Base-by-base conservation (phyloP, 345 rosid genomes). In the Lumnitzera racemosa region DNA sequence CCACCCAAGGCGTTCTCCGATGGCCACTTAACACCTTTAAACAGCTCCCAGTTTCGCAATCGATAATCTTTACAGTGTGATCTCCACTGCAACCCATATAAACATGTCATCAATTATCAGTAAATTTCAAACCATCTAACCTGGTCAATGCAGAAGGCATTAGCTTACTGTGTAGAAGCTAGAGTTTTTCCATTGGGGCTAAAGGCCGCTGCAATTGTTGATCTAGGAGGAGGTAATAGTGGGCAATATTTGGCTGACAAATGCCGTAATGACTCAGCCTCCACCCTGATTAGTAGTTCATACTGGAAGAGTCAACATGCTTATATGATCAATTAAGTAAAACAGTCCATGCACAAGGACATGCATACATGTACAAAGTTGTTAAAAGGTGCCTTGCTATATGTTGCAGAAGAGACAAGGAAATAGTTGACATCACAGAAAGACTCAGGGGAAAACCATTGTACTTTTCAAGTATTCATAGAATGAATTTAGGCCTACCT, bases 1-100 rank as follows among this genome's bases (percentile, higher is more conserved):
- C 98, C 91, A 92, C 98, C 98, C 98, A 92, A 3, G 98, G 98
- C 43, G 98, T 92, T 73, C 97, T 81, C 69, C 94, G 81, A 76
- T 92, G 98, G 73, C 98, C 98, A 29, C 70, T 83, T 77, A 92
- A 76, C 62, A 89, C 96, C 76, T 92, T 92, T 68, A 87, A 80
- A 82, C 98, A 92, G 66, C 78, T 81, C 69, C 97, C 98, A 56
- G 85, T 89, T 71, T 84, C 80, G 64, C 86, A 89, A 74, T 92
- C 94, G 75, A 92, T 85, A 63, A 89, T 82, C 83, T 87, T 83
- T 62, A 90, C 96, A 0, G 94, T 90, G 62, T 90, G 96, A 64
- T 90, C 97, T 53, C 96, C 97, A 68, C 96, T 86, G 77, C 74
- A 76, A 46, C 55, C 31, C 36, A 55, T 14, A 36, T 53, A 23